Percentiles rank a stretch among this genome's conserved stretches.
phyloP scores from a whole-genome alignment of 371 early-diverging fungal species.

The Enteropsectra breve region DNA sequence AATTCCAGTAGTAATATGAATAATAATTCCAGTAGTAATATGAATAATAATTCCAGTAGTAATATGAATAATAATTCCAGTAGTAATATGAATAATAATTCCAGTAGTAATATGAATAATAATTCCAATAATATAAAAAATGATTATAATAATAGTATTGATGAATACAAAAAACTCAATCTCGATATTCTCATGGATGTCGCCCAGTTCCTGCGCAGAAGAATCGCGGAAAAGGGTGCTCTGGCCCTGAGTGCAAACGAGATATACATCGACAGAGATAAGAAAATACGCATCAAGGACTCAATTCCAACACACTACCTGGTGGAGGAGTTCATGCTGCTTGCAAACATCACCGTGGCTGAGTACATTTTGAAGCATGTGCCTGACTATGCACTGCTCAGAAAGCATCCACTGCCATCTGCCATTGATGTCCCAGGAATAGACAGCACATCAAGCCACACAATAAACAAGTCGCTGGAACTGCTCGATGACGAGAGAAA shows the following conservation, averaged over 20 bases:
- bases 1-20: too few relatives aligned
- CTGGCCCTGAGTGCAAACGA: constrained; percentile 51
- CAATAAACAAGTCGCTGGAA: constrained; percentile 9
- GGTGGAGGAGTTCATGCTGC: constrained; percentile 97
- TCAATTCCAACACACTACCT: constrained; percentile 73
- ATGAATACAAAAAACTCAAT: neutral
- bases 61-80: too few relatives aligned
- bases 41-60: too few relatives aligned
- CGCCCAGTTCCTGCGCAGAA: constrained; percentile 40
- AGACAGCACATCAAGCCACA: constrained; percentile 6
- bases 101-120: too few relatives aligned
- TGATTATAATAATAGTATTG: constrained; percentile 16
- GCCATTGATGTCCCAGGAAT: constrained; percentile 56
- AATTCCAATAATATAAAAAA: too few relatives aligned
- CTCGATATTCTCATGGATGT: constrained; percentile 30
- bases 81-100: too few relatives aligned
- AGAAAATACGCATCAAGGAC: neutral
- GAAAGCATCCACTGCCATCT: constrained; percentile 71
- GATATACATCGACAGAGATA: constrained; percentile 15
- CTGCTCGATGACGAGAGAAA: constrained; percentile 55
- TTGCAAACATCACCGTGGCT: constrained; percentile 92
- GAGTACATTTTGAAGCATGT: constrained; percentile 70
- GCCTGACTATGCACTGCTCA: constrained; percentile 78
- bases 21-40: too few relatives aligned
- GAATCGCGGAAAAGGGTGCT: constrained; percentile 51